Conservation (phyloP, 495 filamentous ascomycete genomes). For the Rostrohypoxylon terebratum region DNA sequence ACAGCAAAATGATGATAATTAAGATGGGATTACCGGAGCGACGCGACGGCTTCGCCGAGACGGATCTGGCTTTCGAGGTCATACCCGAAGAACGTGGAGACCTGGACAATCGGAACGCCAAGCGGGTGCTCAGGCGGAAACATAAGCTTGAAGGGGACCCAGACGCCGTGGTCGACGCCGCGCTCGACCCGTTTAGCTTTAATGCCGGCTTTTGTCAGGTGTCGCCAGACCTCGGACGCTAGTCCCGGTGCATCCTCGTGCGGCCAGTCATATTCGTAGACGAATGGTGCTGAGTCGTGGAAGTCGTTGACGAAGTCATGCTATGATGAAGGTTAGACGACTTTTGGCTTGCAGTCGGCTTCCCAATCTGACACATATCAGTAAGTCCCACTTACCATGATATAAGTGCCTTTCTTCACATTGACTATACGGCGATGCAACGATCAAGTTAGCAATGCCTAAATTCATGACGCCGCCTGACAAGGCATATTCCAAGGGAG, state of each 20-base stretch:
- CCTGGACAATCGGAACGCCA: slow-evolving; percentile 34
- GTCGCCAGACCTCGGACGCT: slow-evolving; percentile 27
- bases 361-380: neutral
- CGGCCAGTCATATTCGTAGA: slow-evolving; percentile 41
- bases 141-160: slow-evolving; percentile 41
- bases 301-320: slow-evolving; percentile 42
- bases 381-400: slow-evolving; percentile 19
- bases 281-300: slow-evolving; percentile 37
- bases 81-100: slow-evolving; percentile 38
- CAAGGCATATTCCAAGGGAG: neutral
- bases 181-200: slow-evolving; percentile 38
- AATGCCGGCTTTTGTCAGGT: slow-evolving; percentile 28
- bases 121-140: slow-evolving; percentile 34
- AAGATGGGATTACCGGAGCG: slow-evolving; percentile 23
- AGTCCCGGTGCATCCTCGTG: slow-evolving; percentile 32
- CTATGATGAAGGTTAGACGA: slow-evolving; percentile 3
- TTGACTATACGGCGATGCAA: slow-evolving; percentile 21
- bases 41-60: slow-evolving; percentile 31
- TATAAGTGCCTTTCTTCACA: slow-evolving; percentile 38
- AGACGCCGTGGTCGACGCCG: slow-evolving; percentile 40
- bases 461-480: neutral
- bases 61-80: slow-evolving; percentile 36
- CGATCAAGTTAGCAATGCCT: neutral
- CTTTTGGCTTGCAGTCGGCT: neutral
- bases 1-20: neutral